phyloP scores from a whole-genome alignment of 768 basidiomycete species.

The Termitomyces sp. region DNA sequence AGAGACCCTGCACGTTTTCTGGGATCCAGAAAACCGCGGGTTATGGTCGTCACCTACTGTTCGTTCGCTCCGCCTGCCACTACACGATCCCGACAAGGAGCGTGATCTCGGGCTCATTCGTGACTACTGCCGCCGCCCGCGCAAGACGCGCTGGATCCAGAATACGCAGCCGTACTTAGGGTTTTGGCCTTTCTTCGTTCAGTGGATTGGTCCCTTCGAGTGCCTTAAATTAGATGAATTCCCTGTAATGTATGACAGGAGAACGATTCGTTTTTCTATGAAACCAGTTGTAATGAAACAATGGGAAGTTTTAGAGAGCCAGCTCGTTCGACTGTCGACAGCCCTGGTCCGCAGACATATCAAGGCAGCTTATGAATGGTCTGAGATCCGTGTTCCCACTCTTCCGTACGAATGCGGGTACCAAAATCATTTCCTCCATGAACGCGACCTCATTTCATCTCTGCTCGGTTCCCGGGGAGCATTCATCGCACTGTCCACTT shows the following conservation, averaged over 20 bases:
- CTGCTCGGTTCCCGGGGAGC: not conserved
- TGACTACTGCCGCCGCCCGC: not conserved
- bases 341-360: not conserved
- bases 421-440: not conserved
- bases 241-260: not conserved
- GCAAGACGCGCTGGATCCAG: not conserved
- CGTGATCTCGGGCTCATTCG: not conserved
- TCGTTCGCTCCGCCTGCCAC: not conserved
- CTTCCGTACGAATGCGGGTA: not conserved
- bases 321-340: not conserved
- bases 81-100: not conserved
- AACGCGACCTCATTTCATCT: not conserved
- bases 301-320: not conserved
- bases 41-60: conserved; percentile 5
- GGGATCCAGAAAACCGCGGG: not conserved
- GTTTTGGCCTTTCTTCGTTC: not conserved
- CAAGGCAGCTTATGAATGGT: not conserved
- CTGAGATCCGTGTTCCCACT: not conserved
- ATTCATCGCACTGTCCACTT: not conserved
- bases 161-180: not conserved
- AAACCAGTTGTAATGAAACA: too few relatives aligned
- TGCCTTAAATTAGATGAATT: not conserved
- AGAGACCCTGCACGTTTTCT: not conserved
- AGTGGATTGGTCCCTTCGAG: not conserved
- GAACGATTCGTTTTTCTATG: too few relatives aligned